phyloP scores from a whole-genome alignment of 1,139 yeast genomes.

The Lodderomyces metapsilosis region DNA sequence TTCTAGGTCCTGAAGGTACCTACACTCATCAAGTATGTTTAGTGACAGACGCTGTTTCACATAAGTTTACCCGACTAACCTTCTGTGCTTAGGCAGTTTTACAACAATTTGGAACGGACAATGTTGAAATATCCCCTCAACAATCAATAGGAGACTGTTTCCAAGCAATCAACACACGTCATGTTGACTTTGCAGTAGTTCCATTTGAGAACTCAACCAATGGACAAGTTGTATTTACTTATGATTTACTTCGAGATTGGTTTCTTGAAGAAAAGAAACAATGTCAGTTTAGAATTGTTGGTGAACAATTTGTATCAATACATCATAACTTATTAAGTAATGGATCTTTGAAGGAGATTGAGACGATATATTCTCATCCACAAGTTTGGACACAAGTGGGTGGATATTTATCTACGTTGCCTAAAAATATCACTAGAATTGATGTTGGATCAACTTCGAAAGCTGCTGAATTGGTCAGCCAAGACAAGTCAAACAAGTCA shows the following conservation, averaged over 20 bases:
- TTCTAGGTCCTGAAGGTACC: slow-evolving; percentile 86
- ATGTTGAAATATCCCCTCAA: slow-evolving; percentile 45
- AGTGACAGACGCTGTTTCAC: not conserved
- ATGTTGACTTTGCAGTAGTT: slow-evolving; percentile 72
- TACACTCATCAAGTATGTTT: slow-evolving; percentile 79
- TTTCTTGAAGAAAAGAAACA: slow-evolving; percentile 19
- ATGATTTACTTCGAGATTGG: slow-evolving; percentile 77
- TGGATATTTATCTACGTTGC: slow-evolving; percentile 43
- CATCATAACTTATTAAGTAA: slow-evolving; percentile 72
- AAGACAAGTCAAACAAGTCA: slow-evolving; percentile 34
- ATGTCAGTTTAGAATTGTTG: slow-evolving; percentile 50
- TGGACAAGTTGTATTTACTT: slow-evolving; percentile 86
- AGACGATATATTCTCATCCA: slow-evolving; percentile 82
- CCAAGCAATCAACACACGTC: slow-evolving; percentile 40
- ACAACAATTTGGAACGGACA: slow-evolving; percentile 60
- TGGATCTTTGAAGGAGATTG: slow-evolving; percentile 44
- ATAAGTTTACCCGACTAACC: slow-evolving; percentile 12
- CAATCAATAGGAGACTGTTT: slow-evolving; percentile 65
- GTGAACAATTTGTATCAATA: slow-evolving; percentile 79
- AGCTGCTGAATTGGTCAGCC: slow-evolving; percentile 68
- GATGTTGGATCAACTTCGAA: slow-evolving; percentile 80
- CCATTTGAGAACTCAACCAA: slow-evolving; percentile 95
- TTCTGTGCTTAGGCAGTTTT: slow-evolving; percentile 56
- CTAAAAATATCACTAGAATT: slow-evolving; percentile 43
- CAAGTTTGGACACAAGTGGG: slow-evolving; percentile 97